These are phyloP conservation scores for Hapsidospora chrysogenum DNA, from an alignment of 495 filamentous ascomycete species.

Conservation along the genomic window DNA sequence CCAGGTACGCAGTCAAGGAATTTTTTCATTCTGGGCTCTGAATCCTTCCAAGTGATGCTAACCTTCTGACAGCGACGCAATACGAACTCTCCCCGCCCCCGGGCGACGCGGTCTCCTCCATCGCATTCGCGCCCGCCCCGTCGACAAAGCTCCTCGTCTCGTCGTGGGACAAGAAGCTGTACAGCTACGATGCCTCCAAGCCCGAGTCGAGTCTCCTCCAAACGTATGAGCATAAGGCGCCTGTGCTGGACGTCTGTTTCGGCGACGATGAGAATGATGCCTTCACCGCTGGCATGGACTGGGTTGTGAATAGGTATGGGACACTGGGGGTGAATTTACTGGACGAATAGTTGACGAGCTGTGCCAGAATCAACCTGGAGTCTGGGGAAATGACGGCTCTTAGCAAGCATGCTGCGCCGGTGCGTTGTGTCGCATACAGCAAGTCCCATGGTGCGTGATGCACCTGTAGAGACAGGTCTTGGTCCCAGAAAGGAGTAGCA, in stretches of 20 bases:
- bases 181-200: constrained; percentile 58
- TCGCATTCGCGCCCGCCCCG: constrained; percentile 61
- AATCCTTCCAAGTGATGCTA: constrained; percentile 1
- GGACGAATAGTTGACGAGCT: background rate
- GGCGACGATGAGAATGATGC: constrained; percentile 65
- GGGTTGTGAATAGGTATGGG: constrained; percentile 55
- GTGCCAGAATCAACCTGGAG: constrained; percentile 50
- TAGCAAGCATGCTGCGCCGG: constrained; percentile 60
- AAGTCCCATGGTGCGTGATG: background rate
- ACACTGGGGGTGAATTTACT: background rate
- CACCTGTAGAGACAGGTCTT: too few relatives aligned
- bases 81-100: constrained; percentile 61
- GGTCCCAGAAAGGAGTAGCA: too few relatives aligned
- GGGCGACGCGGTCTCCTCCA: constrained; percentile 71
- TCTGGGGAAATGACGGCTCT: constrained; percentile 57
- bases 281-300: constrained; percentile 73
- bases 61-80: constrained; percentile 32
- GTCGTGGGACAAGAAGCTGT: constrained; percentile 88
- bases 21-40: background rate
- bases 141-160: constrained; percentile 64
- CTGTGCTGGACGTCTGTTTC: constrained; percentile 84
- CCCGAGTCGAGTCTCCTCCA: constrained; percentile 43
- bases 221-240: constrained; percentile 68
- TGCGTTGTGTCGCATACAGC: constrained; percentile 71
- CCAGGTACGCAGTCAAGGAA: constrained; percentile 7